Percentiles rank a stretch among this genome's conserved stretches.
These are phyloP conservation scores for Pseudogymnoascus sp. DNA, from an alignment of 2,329 filamentous ascomycete species.

Conservation along the genomic window DNA sequence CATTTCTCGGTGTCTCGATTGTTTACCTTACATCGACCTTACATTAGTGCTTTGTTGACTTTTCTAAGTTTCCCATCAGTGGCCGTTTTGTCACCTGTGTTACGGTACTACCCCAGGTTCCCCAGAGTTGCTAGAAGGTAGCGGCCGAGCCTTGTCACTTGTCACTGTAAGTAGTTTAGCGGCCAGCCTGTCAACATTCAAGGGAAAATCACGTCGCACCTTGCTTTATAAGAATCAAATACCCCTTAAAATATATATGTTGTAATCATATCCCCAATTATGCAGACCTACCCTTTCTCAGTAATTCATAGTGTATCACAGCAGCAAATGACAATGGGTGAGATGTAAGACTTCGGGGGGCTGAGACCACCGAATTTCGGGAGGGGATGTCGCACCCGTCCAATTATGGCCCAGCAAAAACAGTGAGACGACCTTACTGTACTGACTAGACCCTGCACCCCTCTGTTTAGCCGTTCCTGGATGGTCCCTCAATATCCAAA, in stretches of 20 bases:
- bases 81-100: not conserved
- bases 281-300: not conserved
- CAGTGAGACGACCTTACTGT: conserved; percentile 1
- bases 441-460: not conserved
- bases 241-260: not conserved
- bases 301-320: not conserved
- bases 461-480: conserved; percentile 9
- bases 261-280: not conserved
- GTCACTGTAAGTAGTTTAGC: conserved; percentile 8
- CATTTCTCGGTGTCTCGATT: not conserved
- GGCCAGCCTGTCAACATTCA: not conserved
- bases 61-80: not conserved
- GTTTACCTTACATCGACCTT: not conserved
- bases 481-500: not conserved
- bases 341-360: not conserved
- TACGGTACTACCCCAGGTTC: not conserved
- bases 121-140: conserved; percentile 4
- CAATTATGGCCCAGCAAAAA: not conserved
- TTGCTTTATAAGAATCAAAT: not conserved
- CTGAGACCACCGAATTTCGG: not conserved
- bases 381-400: not conserved
- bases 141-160: conserved; percentile 3
- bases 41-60: not conserved
- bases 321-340: not conserved
- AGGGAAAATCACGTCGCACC: not conserved